Evolutionary conservation across 2,329 filamentous ascomycete species (phyloP), one percentile per base, ranked within the genome.

Genomic region (Myriosclerotinia curreyana): DNA sequence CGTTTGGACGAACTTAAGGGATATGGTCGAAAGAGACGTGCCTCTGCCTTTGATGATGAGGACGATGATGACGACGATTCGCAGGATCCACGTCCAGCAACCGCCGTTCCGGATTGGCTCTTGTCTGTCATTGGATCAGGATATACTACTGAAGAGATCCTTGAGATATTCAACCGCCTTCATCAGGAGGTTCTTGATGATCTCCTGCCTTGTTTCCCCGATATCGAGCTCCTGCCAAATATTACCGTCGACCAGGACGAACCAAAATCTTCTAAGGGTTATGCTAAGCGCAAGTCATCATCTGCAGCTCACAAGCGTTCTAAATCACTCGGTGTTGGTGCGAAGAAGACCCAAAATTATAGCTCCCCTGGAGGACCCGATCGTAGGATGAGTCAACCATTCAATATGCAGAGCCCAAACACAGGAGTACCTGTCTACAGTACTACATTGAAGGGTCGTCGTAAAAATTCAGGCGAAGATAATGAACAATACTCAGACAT

Each of bases 1-100:
- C 81, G 86, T 5, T 76, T 86, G 9, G 79, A 81, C 66, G 77
- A 78, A 59, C 73, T 76, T 3, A 71, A 66, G 48, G 67, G 67
- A 25, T 51, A 51, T 5, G 71, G 69, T 17, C 66, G 69, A 42
- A 75, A 74, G 68, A 66, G 72, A 64, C 68, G 66, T 64, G 67
- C 65, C 28, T 44, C 70, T 61, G 42, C 68, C 22, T 67, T 71
- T 54, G 72, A 67, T 62, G 66, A 68, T 5, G 66, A 70, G 14
- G 62, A 66, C 4, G 64, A 65, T 42, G 71, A 71, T 31, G 70
- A 70, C 28, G 72, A 73, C 17, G 71, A 70, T 55, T 42, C 55
- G 34, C 56, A 52, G 40, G 58, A 36, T 12, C 54, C 66, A 11
- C 64, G 70, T 20, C 73, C 74, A 49, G 61, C 69, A 11, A 74